phyloP scores from a whole-genome alignment of 805 yeast genomes.

The Wickerhamomyces sydowiorum region DNA sequence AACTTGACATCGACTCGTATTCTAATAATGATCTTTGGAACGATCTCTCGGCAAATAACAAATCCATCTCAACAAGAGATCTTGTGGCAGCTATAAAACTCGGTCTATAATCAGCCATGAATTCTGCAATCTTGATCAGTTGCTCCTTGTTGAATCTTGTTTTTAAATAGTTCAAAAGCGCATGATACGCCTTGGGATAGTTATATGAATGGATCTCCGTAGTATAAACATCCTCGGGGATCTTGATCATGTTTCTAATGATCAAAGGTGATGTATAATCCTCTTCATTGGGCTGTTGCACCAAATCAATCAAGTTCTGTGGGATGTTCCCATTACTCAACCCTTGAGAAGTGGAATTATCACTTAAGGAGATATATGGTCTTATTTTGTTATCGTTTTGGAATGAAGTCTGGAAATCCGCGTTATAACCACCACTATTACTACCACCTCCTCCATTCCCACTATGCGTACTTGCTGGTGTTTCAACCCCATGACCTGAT shows the following conservation, averaged over 20 bases:
- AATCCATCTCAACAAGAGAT: constrained; percentile 64
- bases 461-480: constrained; percentile 10
- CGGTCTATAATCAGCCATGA: constrained; percentile 55
- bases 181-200: constrained; percentile 93
- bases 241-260: constrained; percentile 50
- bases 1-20: constrained; percentile 39
- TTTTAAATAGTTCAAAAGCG: constrained; percentile 68
- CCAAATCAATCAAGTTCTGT: constrained; percentile 12
- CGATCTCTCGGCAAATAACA: constrained; percentile 54
- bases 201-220: constrained; percentile 74
- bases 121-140: constrained; percentile 50
- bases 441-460: constrained; percentile 1
- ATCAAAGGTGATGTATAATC: constrained; percentile 54
- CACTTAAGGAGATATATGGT: constrained; percentile 23
- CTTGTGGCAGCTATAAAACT: constrained; percentile 74
- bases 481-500: constrained; percentile 4
- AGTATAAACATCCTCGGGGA: constrained; percentile 80
- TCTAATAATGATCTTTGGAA: constrained; percentile 55
- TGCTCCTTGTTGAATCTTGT: constrained; percentile 65
- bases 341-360: constrained; percentile 18
- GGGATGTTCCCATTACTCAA: constrained; percentile 6
- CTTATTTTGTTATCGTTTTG: constrained; percentile 23
- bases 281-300: background rate
- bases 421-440: constrained; percentile 5
- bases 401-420: constrained; percentile 22